phyloP scores from a whole-genome alignment of 768 basidiomycete genomes.

The Mycena albidolilacea region DNA sequence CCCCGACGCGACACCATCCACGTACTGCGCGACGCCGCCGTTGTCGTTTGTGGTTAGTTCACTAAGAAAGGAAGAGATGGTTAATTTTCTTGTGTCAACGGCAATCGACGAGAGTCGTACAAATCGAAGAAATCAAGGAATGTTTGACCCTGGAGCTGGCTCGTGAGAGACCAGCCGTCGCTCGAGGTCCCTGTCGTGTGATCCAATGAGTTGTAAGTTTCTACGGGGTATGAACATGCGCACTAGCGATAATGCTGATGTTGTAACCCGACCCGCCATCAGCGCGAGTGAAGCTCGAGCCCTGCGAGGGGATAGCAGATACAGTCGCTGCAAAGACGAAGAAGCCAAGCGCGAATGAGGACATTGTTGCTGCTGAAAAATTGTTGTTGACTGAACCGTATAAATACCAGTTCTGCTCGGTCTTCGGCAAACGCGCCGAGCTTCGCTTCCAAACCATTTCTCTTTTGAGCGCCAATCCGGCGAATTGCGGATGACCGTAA shows the following conservation, averaged over 20 bases:
- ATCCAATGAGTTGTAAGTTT: constrained; percentile 3
- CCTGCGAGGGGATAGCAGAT: constrained; percentile 5
- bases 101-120: constrained; percentile 11
- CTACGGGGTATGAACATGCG: constrained; percentile 10
- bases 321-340: constrained; percentile 7
- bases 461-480: background rate
- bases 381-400: background rate
- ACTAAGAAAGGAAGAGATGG: constrained; percentile 10
- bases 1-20: constrained; percentile 8
- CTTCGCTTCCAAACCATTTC: constrained; percentile 2
- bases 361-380: constrained; percentile 9
- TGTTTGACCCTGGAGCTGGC: constrained; percentile 16
- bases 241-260: constrained; percentile 7
- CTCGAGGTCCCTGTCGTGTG: constrained; percentile 8
- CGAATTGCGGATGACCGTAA: background rate
- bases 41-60: constrained; percentile 13
- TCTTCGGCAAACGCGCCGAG: background rate
- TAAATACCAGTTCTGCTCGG: constrained; percentile 11
- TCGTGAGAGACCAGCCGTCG: constrained; percentile 14
- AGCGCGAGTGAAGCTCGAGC: background rate
- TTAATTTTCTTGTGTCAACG: constrained; percentile 1
- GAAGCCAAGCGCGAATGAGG: constrained; percentile 10
- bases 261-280: constrained; percentile 4
- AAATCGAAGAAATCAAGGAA: constrained; percentile 15
- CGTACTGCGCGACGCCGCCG: constrained; percentile 18